Conservation (phyloP, 805 yeast species). For the Hanseniaspora occidentalis region DNA sequence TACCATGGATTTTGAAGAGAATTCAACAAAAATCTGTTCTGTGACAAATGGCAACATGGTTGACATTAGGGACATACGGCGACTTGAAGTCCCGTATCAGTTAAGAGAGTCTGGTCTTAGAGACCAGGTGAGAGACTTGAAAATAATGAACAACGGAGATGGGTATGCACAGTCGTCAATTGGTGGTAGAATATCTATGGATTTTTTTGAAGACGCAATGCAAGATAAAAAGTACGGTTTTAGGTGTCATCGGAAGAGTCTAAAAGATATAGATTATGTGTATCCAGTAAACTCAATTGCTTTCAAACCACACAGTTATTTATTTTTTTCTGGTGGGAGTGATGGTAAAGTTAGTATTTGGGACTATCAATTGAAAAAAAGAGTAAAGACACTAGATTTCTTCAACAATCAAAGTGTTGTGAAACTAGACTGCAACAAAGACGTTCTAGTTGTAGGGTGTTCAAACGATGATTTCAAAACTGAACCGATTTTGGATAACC, state of each 20-base stretch:
- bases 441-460: conserved; percentile 31
- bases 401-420: conserved; percentile 32
- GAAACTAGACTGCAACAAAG: conserved; percentile 21
- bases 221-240: conserved; percentile 54
- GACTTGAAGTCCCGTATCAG: conserved; percentile 32
- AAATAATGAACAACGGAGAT: conserved; percentile 38
- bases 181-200: conserved; percentile 76
- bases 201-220: conserved; percentile 40
- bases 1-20: conserved; percentile 43
- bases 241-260: conserved; percentile 56
- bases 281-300: conserved; percentile 67
- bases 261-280: conserved; percentile 38
- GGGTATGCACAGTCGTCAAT: conserved; percentile 62
- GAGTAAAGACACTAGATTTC: conserved; percentile 60
- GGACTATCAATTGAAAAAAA: conserved; percentile 75
- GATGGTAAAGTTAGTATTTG: conserved; percentile 83
- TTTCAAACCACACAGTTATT: conserved; percentile 37
- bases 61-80: conserved; percentile 45
- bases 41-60: conserved; percentile 32
- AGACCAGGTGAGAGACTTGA: conserved; percentile 48
- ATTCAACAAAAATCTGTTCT: conserved; percentile 40
- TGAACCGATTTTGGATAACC: conserved; percentile 10
- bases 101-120: conserved; percentile 52
- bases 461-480: conserved; percentile 39
- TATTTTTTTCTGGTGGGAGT: conserved; percentile 81